Conservation (phyloP, 1,139 yeast species). For the Geotrichum candidum region DNA sequence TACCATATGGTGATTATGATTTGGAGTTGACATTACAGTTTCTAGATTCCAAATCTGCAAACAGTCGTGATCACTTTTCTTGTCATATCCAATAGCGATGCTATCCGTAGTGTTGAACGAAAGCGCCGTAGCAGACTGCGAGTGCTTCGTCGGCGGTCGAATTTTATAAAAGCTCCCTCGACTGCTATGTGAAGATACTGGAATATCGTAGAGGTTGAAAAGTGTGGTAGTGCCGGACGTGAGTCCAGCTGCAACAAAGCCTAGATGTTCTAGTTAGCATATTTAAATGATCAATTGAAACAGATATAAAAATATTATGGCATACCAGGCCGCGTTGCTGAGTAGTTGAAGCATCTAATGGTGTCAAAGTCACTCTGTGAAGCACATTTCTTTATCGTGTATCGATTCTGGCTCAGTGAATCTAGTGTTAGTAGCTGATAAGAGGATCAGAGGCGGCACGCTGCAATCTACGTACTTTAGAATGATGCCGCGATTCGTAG, state of each 20-base stretch:
- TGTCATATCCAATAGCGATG: slow-evolving; percentile 75
- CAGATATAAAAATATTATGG: not conserved
- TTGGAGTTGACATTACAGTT: slow-evolving; percentile 30
- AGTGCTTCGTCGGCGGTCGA: slow-evolving; percentile 49
- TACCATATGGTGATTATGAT: not conserved
- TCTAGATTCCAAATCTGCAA: slow-evolving; percentile 79
- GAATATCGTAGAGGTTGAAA: slow-evolving; percentile 44
- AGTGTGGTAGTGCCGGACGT: slow-evolving; percentile 61
- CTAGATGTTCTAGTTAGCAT: slow-evolving; percentile 12
- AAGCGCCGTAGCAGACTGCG: slow-evolving; percentile 68
- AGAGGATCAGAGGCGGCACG: slow-evolving; percentile 35
- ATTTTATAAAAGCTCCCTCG: slow-evolving; percentile 37
- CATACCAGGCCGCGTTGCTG: not conserved
- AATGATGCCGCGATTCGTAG: slow-evolving; percentile 45
- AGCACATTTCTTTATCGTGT: slow-evolving; percentile 39
- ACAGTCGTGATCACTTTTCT: slow-evolving; percentile 71
- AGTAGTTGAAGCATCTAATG: not conserved
- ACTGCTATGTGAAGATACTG: slow-evolving; percentile 38
- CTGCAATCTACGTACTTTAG: slow-evolving; percentile 19
- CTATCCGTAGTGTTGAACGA: slow-evolving; percentile 61
- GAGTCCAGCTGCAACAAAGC: slow-evolving; percentile 64
- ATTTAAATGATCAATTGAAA: not conserved
- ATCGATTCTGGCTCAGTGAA: slow-evolving; percentile 52
- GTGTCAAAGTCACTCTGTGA: not conserved
- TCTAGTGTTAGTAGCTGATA: slow-evolving; percentile 73